Evolutionary conservation across 2,329 filamentous ascomycete genomes (phyloP).

Genomic region (Pestalotiopsis sp.): DNA sequence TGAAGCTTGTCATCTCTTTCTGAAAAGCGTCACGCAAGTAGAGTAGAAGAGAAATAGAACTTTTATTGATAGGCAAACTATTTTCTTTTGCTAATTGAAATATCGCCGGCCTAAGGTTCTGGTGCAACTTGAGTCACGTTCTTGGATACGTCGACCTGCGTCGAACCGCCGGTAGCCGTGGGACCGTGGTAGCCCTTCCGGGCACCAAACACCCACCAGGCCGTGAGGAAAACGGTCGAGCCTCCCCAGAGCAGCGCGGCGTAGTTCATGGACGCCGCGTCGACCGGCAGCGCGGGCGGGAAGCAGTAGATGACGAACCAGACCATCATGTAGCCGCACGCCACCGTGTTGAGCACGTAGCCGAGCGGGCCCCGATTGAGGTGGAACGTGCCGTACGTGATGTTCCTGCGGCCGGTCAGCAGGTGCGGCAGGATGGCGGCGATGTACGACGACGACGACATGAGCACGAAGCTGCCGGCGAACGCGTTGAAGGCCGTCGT

Average conservation of each 20-base stretch:
- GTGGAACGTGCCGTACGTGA: constrained; percentile 59
- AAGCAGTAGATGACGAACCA: constrained; percentile 68
- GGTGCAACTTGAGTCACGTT: not conserved
- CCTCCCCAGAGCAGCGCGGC: constrained; percentile 44
- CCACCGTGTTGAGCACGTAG: constrained; percentile 50
- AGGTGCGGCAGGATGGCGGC: constrained; percentile 62
- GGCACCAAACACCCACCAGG: constrained; percentile 39
- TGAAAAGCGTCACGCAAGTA: not conserved
- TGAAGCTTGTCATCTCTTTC: not conserved
- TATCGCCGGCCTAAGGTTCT: too few species aligned
- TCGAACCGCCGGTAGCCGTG: constrained; percentile 2
- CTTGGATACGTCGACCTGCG: not conserved
- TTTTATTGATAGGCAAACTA: not conserved
- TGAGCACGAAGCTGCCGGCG: constrained; percentile 45
- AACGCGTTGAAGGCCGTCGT: constrained; percentile 68
- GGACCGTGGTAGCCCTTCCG: constrained; percentile 10
- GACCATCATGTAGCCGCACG: constrained; percentile 57
- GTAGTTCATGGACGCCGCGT: constrained; percentile 54
- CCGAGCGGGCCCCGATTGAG: constrained; percentile 46
- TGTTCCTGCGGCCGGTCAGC: constrained; percentile 40
- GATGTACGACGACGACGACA: constrained; percentile 52
- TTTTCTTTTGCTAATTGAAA: not conserved
- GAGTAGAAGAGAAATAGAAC: not conserved
- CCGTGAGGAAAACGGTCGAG: constrained; percentile 35
- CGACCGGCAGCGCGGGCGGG: constrained; percentile 46